Conservation (phyloP, 495 filamentous ascomycete species). For the Pyronema domesticum region DNA sequence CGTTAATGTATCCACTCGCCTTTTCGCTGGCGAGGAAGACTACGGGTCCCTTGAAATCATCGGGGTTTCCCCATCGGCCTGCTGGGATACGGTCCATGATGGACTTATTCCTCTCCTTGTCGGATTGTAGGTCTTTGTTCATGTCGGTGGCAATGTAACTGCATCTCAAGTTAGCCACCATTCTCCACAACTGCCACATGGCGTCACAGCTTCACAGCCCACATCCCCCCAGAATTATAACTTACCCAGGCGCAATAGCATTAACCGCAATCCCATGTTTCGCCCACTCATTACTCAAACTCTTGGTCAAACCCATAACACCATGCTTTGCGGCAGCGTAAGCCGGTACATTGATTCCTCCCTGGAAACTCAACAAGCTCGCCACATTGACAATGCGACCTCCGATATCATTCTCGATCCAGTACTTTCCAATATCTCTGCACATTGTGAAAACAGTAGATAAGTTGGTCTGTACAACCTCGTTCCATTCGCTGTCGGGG, state of each 20-base stretch:
- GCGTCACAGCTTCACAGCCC: slow-evolving; percentile 26
- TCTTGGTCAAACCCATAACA: slow-evolving; percentile 72
- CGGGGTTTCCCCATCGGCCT: slow-evolving; percentile 67
- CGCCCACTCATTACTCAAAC: slow-evolving; percentile 75
- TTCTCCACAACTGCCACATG: too few species aligned
- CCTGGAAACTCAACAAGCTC: slow-evolving; percentile 73
- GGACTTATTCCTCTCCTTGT: slow-evolving; percentile 46
- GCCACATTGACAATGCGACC: slow-evolving; percentile 79
- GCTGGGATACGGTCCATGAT: slow-evolving; percentile 74
- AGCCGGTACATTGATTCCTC: slow-evolving; percentile 75
- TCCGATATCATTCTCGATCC: slow-evolving; percentile 41
- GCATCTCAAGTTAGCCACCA: too few species aligned
- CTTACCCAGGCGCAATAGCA: slow-evolving; percentile 49
- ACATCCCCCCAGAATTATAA: slow-evolving; percentile 7
- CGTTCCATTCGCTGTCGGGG: slow-evolving; percentile 66
- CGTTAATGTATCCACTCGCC: slow-evolving; percentile 65
- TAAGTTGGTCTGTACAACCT: slow-evolving; percentile 74
- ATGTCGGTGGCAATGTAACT: slow-evolving; percentile 80
- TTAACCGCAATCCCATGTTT: slow-evolving; percentile 61
- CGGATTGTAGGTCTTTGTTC: slow-evolving; percentile 66
- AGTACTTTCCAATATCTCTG: slow-evolving; percentile 71
- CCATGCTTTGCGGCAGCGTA: slow-evolving; percentile 84
- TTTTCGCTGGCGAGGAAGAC: slow-evolving; percentile 55
- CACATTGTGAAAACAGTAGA: slow-evolving; percentile 65
- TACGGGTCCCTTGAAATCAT: slow-evolving; percentile 74